Conservation (phyloP, 139 green algal genomes). For the Spirogloea muscicola region DNA sequence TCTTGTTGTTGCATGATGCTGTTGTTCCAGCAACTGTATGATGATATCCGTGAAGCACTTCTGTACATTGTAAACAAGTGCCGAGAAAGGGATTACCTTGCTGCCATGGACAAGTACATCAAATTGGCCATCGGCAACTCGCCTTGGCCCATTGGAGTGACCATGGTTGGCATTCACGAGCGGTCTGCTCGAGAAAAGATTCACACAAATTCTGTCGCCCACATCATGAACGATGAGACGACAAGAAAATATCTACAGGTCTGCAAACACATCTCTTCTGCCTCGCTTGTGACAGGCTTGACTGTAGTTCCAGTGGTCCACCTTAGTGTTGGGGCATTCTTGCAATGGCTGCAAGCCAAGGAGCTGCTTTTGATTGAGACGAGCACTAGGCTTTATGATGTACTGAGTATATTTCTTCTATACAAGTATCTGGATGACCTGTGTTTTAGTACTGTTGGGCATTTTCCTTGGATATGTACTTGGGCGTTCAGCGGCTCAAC, state of each 20-base stretch:
- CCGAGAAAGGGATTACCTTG: slow-evolving; percentile 85
- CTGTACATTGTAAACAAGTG: slow-evolving; percentile 62
- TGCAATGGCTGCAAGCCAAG: too few relatives aligned
- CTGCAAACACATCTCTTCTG: too few relatives aligned
- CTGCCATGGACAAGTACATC: slow-evolving; percentile 94
- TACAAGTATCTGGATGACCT: too few relatives aligned
- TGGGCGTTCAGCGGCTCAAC: too few relatives aligned
- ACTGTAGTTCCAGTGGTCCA: too few relatives aligned
- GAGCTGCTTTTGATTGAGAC: too few relatives aligned
- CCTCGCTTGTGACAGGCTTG: too few relatives aligned
- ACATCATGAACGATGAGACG: slow-evolving; percentile 99
- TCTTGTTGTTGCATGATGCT: background rate
- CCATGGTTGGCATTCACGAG: slow-evolving; percentile 87
- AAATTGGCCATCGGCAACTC: slow-evolving; percentile 90
- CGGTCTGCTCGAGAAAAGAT: slow-evolving; percentile 95
- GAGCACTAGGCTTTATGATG: too few relatives aligned
- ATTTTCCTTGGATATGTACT: too few relatives aligned
- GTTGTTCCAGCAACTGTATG: slow-evolving; percentile 54
- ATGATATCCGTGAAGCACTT: slow-evolving; percentile 59
- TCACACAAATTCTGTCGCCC: slow-evolving; percentile 70
- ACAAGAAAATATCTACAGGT: slow-evolving; percentile 93
- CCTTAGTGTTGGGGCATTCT: too few relatives aligned
- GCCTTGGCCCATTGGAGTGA: slow-evolving; percentile 96
- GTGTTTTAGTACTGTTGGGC: too few relatives aligned
- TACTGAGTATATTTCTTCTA: too few relatives aligned